Base-by-base conservation (phyloP, 805 yeast species). In the Cyberlindnera sargentensis region DNA sequence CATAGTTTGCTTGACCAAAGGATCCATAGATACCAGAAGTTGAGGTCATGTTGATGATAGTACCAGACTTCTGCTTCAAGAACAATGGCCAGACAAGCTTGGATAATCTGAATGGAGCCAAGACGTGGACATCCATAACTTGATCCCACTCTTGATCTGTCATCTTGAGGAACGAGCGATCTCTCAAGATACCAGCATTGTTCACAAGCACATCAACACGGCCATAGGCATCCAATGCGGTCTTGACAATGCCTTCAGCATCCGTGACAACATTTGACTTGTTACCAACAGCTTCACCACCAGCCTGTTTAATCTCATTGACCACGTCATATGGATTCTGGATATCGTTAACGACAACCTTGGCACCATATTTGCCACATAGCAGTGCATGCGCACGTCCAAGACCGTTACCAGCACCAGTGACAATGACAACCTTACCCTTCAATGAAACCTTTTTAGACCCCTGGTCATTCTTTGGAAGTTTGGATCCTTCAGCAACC, bases 21-120 rank as follows among this genome's bases (percentile, higher is more conserved):
- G 84, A 88, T 51, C 99, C 99, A 65, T 91, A 91, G 54, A 91
- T 89, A 52, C 98, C 99, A 2, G 97, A 89, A 8, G 98, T 91
- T 20, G 96, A 89, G 25, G 97, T 76, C 37, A 95, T 86, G 66
- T 91, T 91, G 53, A 91, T 76, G 44, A 91, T 82, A 50, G 79
- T 75, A 54, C 98, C 97, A 43, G 75, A 73, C 53, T 81, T 78
- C 66, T 90, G 88, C 61, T 86, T 76, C 44, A 74, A 52, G 63
- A 91, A 86, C 51, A 84, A 69, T 32, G 96, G 97, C 97, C 97
- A 91, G 8, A 91, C 96, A 42, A 90, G 83, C 61, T 85, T 83
- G 53, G 88, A 78, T 62, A 91, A 76, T 57, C 82, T 75, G 68
- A 69, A 89, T 28, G 96, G 82, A 31, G 95, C 96, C 40, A 71